Evolutionary conservation across 768 basidiomycete species (phyloP).

Genomic region (Tricholoma bakamatsutake): DNA sequence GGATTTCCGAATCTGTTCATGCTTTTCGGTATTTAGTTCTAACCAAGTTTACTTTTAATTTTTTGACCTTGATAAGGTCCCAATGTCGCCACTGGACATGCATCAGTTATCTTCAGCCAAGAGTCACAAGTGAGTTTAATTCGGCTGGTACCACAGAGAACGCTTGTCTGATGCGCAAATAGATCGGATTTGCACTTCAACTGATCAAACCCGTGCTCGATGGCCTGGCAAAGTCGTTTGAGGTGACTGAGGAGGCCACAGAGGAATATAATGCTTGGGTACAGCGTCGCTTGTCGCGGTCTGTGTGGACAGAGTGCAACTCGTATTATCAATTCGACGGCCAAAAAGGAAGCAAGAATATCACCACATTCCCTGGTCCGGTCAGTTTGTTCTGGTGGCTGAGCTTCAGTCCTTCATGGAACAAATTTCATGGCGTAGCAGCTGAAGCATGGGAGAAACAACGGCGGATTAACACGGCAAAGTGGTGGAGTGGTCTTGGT

Average conservation of each 20-base stretch:
- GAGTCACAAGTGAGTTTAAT: constrained; percentile 43
- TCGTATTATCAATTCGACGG: constrained; percentile 45
- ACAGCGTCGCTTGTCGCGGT: constrained; percentile 37
- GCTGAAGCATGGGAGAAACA: constrained; percentile 33
- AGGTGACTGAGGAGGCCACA: constrained; percentile 40
- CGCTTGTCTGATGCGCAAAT: constrained; percentile 5
- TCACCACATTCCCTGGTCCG: constrained; percentile 51
- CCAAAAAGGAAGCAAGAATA: constrained; percentile 33
- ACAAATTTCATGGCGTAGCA: constrained; percentile 34
- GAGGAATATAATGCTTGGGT: constrained; percentile 48
- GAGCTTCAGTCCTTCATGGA: constrained; percentile 35
- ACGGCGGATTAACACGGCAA: constrained; percentile 17
- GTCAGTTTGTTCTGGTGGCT: constrained; percentile 50
- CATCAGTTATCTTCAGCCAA: constrained; percentile 49
- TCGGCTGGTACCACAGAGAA: constrained; percentile 3
- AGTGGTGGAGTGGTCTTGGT: constrained; percentile 17
- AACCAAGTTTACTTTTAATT: neutral
- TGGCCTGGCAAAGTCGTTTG: constrained; percentile 43
- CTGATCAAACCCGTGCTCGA: constrained; percentile 47
- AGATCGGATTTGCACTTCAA: constrained; percentile 47
- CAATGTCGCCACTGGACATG: constrained; percentile 53
- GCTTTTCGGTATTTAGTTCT: constrained; percentile 33
- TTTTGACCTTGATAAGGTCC: constrained; percentile 31
- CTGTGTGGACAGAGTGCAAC: constrained; percentile 49
- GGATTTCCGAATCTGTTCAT: constrained; percentile 52